These are phyloP conservation scores for Kodamaea lidongshanica DNA, from an alignment of 805 yeast species.

Conservation along the genomic window DNA sequence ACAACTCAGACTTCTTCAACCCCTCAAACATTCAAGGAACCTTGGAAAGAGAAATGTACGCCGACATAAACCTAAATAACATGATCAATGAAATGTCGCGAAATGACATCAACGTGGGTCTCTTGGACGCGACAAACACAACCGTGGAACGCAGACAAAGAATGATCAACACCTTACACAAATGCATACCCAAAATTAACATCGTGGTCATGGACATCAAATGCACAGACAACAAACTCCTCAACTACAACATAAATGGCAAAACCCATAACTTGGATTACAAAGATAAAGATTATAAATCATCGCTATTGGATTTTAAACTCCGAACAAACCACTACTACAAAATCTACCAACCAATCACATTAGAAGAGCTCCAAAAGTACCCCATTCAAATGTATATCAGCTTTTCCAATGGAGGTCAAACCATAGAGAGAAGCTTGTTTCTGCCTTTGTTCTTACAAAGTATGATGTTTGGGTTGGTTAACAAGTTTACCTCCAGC, in stretches of 20 bases:
- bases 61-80: conserved; percentile 27
- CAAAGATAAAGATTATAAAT: conserved; percentile 42
- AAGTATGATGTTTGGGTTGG: conserved; percentile 4
- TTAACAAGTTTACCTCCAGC: conserved; percentile 11
- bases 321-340: conserved; percentile 49
- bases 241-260: conserved; percentile 56
- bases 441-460: conserved; percentile 16
- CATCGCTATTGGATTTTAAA: conserved; percentile 55
- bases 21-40: conserved; percentile 27
- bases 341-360: conserved; percentile 27
- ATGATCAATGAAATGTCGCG: conserved; percentile 25
- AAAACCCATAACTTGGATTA: conserved; percentile 63
- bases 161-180: conserved; percentile 22
- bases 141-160: conserved; percentile 28
- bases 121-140: conserved; percentile 41
- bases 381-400: conserved; percentile 20
- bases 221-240: conserved; percentile 46
- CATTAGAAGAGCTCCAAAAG: conserved; percentile 17
- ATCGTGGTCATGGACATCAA: conserved; percentile 56
- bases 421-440: conserved; percentile 13
- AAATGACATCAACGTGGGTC: conserved; percentile 28
- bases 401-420: conserved; percentile 24
- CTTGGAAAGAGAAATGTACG: conserved; percentile 31
- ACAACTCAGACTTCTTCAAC: conserved; percentile 33
- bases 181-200: conserved; percentile 26